Percentiles rank a stretch among this genome's conserved stretches.
Evolutionary conservation across 148 eudicot species (phyloP).

Genomic region (Amaranthus hypochondriacus): DNA sequence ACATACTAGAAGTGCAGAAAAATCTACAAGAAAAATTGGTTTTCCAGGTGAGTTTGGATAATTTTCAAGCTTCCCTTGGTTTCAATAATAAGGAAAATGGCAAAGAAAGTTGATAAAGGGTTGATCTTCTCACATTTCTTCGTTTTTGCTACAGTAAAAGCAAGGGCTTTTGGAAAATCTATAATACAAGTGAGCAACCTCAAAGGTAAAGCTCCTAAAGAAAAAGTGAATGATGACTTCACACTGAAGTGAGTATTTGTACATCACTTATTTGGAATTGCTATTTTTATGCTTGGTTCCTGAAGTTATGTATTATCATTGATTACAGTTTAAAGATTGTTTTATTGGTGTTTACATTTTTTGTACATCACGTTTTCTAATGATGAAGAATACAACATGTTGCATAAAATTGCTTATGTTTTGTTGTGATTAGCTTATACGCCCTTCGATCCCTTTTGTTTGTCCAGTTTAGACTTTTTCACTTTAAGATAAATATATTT

Average conservation of each 20-base stretch:
- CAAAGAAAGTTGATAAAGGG: not conserved
- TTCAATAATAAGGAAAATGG: not conserved
- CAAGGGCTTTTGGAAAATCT: conserved; percentile 37
- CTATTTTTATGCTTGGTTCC: not conserved
- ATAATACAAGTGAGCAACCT: conserved; percentile 40
- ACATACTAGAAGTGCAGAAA: conserved; percentile 32
- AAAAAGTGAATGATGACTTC: conserved; percentile 48
- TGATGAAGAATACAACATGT: not conserved
- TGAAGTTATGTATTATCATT: not conserved
- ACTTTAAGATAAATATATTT: too few relatives aligned
- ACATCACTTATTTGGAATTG: not conserved
- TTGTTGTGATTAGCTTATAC: not conserved
- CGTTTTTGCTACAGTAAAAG: conserved; percentile 42
- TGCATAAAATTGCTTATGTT: not conserved
- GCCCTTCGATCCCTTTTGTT: too few relatives aligned
- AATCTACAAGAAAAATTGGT: conserved; percentile 33
- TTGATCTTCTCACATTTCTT: conserved; percentile 3
- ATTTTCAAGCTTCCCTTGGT: not conserved
- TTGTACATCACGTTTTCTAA: not conserved
- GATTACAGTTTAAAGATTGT: not conserved
- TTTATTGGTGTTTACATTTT: not conserved
- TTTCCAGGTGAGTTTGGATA: conserved; percentile 52
- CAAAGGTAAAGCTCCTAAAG: conserved; percentile 40
- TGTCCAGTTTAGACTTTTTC: too few relatives aligned
- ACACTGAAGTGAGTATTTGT: conserved; percentile 39